Evolutionary conservation across 2,329 filamentous ascomycete species (phyloP).

Genomic region (Alternaria sp.): DNA sequence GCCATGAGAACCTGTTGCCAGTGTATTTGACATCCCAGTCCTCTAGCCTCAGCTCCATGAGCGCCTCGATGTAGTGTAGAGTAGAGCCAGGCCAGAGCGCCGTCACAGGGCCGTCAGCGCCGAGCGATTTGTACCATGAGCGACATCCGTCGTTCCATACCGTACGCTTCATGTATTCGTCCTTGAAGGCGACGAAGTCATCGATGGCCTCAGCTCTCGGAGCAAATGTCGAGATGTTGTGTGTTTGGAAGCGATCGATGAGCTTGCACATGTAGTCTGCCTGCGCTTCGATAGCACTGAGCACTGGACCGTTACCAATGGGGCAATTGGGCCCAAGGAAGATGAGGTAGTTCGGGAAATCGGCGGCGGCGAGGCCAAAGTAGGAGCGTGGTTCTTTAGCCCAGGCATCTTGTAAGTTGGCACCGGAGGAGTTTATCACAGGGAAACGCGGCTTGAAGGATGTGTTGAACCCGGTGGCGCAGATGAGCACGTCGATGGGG

Average conservation of each 20-base stretch:
- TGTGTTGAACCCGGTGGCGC: conserved; percentile 48
- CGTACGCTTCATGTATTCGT: conserved; percentile 54
- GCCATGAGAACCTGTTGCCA: conserved; percentile 46
- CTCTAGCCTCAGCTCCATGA: conserved; percentile 55
- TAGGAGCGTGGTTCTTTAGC: conserved; percentile 50
- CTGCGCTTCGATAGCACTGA: conserved; percentile 54
- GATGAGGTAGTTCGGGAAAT: conserved; percentile 56
- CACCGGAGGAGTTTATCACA: conserved; percentile 47
- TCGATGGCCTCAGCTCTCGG: conserved; percentile 55
- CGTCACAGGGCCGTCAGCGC: conserved; percentile 44
- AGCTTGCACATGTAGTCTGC: conserved; percentile 59
- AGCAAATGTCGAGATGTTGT: conserved; percentile 53
- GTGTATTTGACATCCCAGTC: conserved; percentile 55
- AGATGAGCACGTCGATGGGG: conserved; percentile 46
- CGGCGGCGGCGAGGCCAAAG: conserved; percentile 53
- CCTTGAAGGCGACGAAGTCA: conserved; percentile 59
- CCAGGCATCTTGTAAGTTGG: conserved; percentile 56
- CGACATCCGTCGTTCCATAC: conserved; percentile 56
- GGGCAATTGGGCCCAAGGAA: conserved; percentile 53
- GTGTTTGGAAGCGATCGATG: conserved; percentile 58
- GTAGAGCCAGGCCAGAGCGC: conserved; percentile 55
- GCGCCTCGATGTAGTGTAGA: conserved; percentile 58
- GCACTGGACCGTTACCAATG: conserved; percentile 51
- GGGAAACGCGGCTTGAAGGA: conserved; percentile 55
- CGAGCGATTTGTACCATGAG: conserved; percentile 51